Evolutionary conservation across 208 protist species (phyloP), one percentile per base, ranked within the genome.

Genomic region (Porcisia deanei): DNA sequence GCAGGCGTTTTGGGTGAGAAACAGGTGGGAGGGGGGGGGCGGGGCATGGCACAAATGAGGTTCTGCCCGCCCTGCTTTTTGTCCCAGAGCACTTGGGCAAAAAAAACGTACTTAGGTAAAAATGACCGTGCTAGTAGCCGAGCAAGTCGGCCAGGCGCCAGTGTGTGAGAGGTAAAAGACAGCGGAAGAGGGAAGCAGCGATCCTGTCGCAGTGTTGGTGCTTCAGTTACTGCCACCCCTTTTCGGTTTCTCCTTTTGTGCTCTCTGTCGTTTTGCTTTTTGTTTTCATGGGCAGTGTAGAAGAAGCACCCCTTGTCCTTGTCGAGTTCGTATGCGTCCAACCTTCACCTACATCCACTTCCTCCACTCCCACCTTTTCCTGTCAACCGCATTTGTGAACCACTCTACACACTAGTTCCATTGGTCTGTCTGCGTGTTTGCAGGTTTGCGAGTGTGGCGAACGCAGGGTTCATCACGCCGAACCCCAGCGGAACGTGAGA

Each of bases 321-420:
- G 41, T 59, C 30, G 22, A 41, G 20, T 37, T 73, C 34, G 54
- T 20, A 58, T 45, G 49, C 43, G 12, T 41, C 39, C 3, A 39
- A 47, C 59, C 20, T 54, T 43, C 34, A 58, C 34, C 49, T 43
- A 20, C 61, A 22, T 64, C 25, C 69, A 9, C 54, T 45, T 52
- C 47, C 10, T 52, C 10, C 45, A 52, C 30, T n/a, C 34, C 68
- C 43, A 67, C n/a, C 45, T 47, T 75, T 41, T 69, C 68, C 34
- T 45, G 34, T 64, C 55, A 30, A 14, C 10, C 7, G 67, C 47
- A 39, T 73, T 54, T 58, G 12, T 30, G 20, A 61, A 10, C 43
- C n/a, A 47, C 43, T 2, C 53, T 49, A 30, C 30, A n/a, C 20
- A 45, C 30, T n/a, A 67, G 43, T 55, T 53, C 69, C 41, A 10